Evolutionary conservation across 2,329 filamentous ascomycete genomes (phyloP), one percentile per base, ranked within the genome.

Genomic region (Venturia oleaginea): DNA sequence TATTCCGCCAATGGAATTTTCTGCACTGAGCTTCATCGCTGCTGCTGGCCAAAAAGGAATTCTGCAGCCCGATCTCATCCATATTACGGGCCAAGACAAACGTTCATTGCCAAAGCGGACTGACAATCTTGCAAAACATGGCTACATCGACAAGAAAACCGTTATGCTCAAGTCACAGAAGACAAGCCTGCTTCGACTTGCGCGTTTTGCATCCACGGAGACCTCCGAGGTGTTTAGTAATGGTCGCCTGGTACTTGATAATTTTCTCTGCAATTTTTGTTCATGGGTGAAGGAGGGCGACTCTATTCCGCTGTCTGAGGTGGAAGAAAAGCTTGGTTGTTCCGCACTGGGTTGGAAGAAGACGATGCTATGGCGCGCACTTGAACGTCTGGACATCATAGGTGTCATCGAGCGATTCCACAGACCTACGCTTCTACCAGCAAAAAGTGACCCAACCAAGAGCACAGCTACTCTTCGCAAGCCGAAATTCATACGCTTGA

Each of bases 21-120:
- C 76, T 15, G 73, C 84, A 22, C 74, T 88, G 1, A 83, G 81
- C 11, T 79, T 86, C 62, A 86, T 88, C 67, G 84, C 83, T 7
- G 78, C 80, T 11, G 76, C 76, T 64, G 82, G 84, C 54, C 74
- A 77, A 22, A 72, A 76, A 19, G 85, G 85, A 6, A 82, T 88
- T 55, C 71, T 82, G 2, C 85, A 88, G 70, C 80, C 83, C 2
- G 79, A 84, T 2, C 72, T 87, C 43, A 78, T 79, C 48, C 75
- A 73, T 62, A 69, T 82, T 27, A 84, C 83, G 67, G 82, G 82
- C 6, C 85, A 88, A 72, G 85, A 88, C 71, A 87, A 87, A 70
- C 79, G 85, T 57, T 88, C 85, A 1, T 81, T 87, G 2, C 85
- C 85, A 1, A 79, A 82, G 66, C 77, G 85, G 46, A 88, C 85